These are phyloP conservation scores for Tieghemostelium lacteum DNA, from an alignment of 78 protist genomes.

Conservation along the genomic window DNA sequence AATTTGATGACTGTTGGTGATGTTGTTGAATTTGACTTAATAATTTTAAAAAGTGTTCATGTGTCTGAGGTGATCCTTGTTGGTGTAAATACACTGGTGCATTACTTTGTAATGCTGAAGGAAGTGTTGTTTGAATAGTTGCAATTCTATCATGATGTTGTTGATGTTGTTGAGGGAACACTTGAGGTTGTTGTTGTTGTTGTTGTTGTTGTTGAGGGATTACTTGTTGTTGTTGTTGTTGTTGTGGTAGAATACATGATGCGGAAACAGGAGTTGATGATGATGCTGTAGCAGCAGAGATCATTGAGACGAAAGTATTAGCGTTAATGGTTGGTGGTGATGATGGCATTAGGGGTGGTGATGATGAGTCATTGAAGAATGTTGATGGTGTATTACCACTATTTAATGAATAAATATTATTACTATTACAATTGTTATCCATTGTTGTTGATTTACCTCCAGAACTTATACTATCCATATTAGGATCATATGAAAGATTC, in stretches of 20 bases:
- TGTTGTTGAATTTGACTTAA: conserved; percentile 51
- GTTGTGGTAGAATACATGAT: neutral
- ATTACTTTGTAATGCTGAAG: neutral
- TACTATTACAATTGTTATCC: neutral
- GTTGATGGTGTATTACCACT: neutral
- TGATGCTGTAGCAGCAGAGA: neutral
- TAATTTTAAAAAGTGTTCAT: conserved; percentile 60
- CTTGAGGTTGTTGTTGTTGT: neutral
- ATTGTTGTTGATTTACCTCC: neutral
- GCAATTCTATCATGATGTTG: neutral
- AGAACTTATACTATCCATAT: neutral
- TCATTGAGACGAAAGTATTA: neutral
- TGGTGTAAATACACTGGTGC: neutral
- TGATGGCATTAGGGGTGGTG: neutral
- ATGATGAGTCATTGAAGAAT: neutral
- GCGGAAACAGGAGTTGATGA: neutral
- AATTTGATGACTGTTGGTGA: neutral
- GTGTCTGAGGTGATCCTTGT: conserved; percentile 15
- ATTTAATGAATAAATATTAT: neutral
- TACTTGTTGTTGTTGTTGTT: neutral
- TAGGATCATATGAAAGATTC: too few species aligned
- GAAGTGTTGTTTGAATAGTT: conserved; percentile 9
- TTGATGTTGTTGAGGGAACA: neutral
- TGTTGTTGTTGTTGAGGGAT: neutral
- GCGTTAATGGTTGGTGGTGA: neutral